Evolutionary conservation across 352 stramenopile genomes (phyloP).

Genomic region (Phytophthora aleatoria): DNA sequence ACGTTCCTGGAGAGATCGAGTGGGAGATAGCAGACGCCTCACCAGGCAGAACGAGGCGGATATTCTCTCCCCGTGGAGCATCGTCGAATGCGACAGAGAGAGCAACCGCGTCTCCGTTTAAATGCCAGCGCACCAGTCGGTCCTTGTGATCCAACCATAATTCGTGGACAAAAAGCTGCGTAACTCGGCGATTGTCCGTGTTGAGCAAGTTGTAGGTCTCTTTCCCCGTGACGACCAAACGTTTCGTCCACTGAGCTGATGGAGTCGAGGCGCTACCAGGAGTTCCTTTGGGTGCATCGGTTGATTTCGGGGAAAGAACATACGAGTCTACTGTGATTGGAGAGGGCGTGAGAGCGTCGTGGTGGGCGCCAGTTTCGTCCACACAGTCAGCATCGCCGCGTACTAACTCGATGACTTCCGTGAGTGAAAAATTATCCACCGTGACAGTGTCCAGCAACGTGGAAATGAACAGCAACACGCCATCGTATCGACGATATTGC

Average conservation of each 20-base stretch:
- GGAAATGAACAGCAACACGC: constrained; percentile 82
- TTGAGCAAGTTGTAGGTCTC: constrained; percentile 80
- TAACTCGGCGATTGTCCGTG: constrained; percentile 64
- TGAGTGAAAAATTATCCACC: constrained; percentile 74
- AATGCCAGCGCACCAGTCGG: constrained; percentile 81
- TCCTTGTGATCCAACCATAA: constrained; percentile 87
- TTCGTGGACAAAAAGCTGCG: constrained; percentile 86
- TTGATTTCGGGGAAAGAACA: constrained; percentile 37
- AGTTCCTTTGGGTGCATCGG: constrained; percentile 21
- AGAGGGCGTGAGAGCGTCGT: constrained; percentile 30
- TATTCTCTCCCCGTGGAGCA: constrained; percentile 65
- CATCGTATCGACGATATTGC: constrained; percentile 84
- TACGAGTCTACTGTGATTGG: constrained; percentile 38
- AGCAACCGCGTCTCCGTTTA: constrained; percentile 82
- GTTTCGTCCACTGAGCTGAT: constrained; percentile 68
- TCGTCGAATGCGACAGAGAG: constrained; percentile 84
- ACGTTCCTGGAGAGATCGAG: constrained; percentile 74
- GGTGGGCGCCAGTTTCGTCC: constrained; percentile 47
- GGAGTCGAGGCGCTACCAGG: constrained; percentile 48
- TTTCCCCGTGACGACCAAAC: constrained; percentile 81
- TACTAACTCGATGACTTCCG: constrained; percentile 79
- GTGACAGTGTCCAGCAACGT: constrained; percentile 76
- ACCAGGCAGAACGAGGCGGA: constrained; percentile 77
- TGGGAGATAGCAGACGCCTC: constrained; percentile 77
- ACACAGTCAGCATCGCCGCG: constrained; percentile 70